These are phyloP conservation scores for Aspergillus diversus DNA, from an alignment of 495 filamentous ascomycete species.

Conservation along the genomic window DNA sequence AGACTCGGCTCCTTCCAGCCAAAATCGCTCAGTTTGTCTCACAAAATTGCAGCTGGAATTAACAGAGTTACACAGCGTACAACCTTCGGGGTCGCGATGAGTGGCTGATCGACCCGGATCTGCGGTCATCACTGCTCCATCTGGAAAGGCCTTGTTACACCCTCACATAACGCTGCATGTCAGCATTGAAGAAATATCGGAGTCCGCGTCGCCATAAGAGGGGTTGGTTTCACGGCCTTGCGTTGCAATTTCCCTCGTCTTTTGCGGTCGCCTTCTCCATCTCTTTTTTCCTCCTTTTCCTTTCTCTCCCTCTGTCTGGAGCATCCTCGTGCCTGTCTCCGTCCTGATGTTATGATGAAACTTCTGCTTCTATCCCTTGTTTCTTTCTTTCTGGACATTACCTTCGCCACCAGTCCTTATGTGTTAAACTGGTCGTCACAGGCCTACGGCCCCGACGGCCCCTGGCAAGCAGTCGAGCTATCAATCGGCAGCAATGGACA, in stretches of 20 bases:
- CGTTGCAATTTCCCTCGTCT: too few species aligned
- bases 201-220: not conserved
- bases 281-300: too few species aligned
- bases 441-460: conserved; percentile 26
- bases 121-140: not conserved
- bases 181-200: not conserved
- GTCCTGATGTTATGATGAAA: not conserved
- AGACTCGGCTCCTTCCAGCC: too few species aligned
- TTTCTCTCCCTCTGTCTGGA: not conserved
- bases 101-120: not conserved
- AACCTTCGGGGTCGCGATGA: too few species aligned
- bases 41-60: too few species aligned
- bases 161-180: not conserved
- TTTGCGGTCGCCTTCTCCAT: too few species aligned
- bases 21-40: too few species aligned
- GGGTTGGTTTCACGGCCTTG: not conserved
- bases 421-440: conserved; percentile 19
- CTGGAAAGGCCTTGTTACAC: not conserved
- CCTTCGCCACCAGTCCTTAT: conserved; percentile 6
- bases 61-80: too few species aligned
- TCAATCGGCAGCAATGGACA: conserved; percentile 19
- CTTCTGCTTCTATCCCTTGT: not conserved
- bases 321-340: not conserved
- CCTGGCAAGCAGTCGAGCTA: conserved; percentile 23
- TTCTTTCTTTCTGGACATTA: not conserved